These are phyloP conservation scores for Yarrowia hollandica DNA, from an alignment of 805 yeast species.

Conservation along the genomic window DNA sequence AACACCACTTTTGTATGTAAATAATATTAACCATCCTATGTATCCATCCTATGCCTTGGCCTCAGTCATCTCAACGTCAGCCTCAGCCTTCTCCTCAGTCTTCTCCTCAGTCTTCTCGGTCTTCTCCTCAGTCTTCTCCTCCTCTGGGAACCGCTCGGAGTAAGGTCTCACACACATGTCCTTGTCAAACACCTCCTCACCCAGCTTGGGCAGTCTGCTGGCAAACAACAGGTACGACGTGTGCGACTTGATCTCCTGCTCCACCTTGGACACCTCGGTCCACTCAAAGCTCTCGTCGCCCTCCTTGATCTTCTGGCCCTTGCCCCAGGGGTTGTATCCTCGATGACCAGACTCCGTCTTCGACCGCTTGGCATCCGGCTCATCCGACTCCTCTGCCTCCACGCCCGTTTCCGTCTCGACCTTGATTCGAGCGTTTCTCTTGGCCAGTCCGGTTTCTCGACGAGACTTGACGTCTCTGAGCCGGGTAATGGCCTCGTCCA, in stretches of 20 bases:
- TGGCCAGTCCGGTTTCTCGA: slow-evolving; percentile 51
- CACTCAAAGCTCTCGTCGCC: slow-evolving; percentile 82
- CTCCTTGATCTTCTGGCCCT: slow-evolving; percentile 78
- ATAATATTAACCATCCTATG: slow-evolving; percentile 9
- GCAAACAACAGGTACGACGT: slow-evolving; percentile 96
- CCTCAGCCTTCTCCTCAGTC: background rate
- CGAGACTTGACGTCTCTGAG: slow-evolving; percentile 76
- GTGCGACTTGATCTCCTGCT: slow-evolving; percentile 85
- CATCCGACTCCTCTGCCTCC: slow-evolving; percentile 27
- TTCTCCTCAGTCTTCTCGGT: background rate
- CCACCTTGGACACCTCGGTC: slow-evolving; percentile 81
- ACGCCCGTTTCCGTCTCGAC: slow-evolving; percentile 26
- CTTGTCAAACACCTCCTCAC: slow-evolving; percentile 18
- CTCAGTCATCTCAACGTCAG: too few relatives aligned
- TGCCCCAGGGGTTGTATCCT: slow-evolving; percentile 90
- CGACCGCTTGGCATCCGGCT: slow-evolving; percentile 27
- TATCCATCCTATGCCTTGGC: background rate
- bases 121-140: background rate
- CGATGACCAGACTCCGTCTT: slow-evolving; percentile 30
- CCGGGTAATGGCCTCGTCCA: slow-evolving; percentile 78
- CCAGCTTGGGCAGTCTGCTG: slow-evolving; percentile 32
- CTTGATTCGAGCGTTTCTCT: slow-evolving; percentile 36
- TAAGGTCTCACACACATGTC: slow-evolving; percentile 11
- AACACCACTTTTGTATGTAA: too few relatives aligned
- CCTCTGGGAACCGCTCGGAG: background rate